Percentiles rank a stretch among this genome's conserved stretches.
Conservation (phyloP, 805 yeast genomes). For the Kuraishia capsulata region DNA sequence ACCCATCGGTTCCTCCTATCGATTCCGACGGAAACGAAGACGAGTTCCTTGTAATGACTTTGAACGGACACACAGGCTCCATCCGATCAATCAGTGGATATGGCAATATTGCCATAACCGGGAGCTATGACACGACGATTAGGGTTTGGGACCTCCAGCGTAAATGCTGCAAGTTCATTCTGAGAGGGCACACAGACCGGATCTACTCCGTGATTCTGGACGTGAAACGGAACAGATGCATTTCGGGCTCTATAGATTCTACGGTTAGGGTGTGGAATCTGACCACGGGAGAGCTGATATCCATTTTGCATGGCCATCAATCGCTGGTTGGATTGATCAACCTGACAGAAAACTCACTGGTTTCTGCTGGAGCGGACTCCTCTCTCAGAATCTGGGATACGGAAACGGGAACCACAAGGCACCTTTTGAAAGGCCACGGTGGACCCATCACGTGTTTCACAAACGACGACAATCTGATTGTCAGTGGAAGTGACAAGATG, state of each 20-base stretch:
- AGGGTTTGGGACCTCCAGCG: slow-evolving; percentile 87
- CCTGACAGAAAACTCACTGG: slow-evolving; percentile 64
- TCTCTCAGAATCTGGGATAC: slow-evolving; percentile 93
- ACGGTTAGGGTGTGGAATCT: slow-evolving; percentile 88
- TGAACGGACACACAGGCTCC: slow-evolving; percentile 69
- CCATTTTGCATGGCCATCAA: slow-evolving; percentile 78
- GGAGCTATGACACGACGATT: slow-evolving; percentile 83
- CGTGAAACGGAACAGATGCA: slow-evolving; percentile 65
- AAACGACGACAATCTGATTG: slow-evolving; percentile 73
- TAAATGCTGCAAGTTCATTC: slow-evolving; percentile 61
- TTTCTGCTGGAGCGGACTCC: slow-evolving; percentile 94
- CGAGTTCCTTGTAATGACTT: slow-evolving; percentile 59
- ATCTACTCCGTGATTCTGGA: slow-evolving; percentile 88
- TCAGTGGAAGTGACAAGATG: slow-evolving; percentile 85
- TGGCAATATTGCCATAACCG: slow-evolving; percentile 78
- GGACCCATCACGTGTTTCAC: slow-evolving; percentile 91
- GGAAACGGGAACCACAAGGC: slow-evolving; percentile 52
- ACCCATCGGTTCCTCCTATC: slow-evolving; percentile 24
- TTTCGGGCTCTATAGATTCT: slow-evolving; percentile 87
- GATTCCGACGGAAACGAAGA: slow-evolving; percentile 32
- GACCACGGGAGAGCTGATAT: slow-evolving; percentile 58
- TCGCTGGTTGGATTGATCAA: slow-evolving; percentile 84
- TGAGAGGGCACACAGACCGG: slow-evolving; percentile 78
- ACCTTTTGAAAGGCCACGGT: slow-evolving; percentile 71
- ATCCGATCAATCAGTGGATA: slow-evolving; percentile 85